Base-by-base conservation (phyloP, 2,329 filamentous ascomycete species). In the Penicillium sp. region DNA sequence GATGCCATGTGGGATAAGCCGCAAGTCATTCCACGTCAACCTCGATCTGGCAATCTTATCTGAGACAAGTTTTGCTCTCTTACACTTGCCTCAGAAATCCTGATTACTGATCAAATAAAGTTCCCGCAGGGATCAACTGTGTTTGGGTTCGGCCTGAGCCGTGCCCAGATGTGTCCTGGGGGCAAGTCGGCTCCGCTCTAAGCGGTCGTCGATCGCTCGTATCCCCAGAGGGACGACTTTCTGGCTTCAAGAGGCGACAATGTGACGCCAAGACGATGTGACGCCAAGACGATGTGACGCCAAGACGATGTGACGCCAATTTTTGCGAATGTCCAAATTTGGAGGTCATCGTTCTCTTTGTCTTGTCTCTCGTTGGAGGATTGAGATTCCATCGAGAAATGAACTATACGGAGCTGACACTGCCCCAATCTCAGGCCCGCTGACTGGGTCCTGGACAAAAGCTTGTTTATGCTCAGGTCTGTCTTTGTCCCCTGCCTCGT, bases 81-180 rank as follows among this genome's bases (percentile, higher is more conserved):
- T 15, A 11, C 29, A 31, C 29, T 31, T 15, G 4, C 29, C 29
- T 31, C 29, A 12, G 29, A 31, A n/a, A n/a, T 5, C 9, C 7
- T 37, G 15, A 37, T 37, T n/a, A 8, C 18, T 40, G 18, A 40
- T 40, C n/a, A 7, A 50, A 46, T 51, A 56, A 40, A 48, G 49
- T 55, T 58, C 45, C n/a, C n/a, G n/a, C 53, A 54, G 35, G 49
- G 37, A 40, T n/a, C n/a, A n/a, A n/a, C n/a, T 40, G 22, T 20
- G 57, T 60, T 64, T 61, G 52, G 49, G 49, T 57, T 63, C 60
- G 57, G 62, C 56, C 58, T 63, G 58, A 63, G 56, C 58, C 62
- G 60, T 56, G 58, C n/a, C n/a, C 58, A 46, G 27, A 45, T 41
- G 29, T 40, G 14, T 18, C n/a, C n/a, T 51, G 53, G 20, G 22